phyloP scores from a whole-genome alignment of 371 early-diverging fungal species.

The Haplosporangium sp. region DNA sequence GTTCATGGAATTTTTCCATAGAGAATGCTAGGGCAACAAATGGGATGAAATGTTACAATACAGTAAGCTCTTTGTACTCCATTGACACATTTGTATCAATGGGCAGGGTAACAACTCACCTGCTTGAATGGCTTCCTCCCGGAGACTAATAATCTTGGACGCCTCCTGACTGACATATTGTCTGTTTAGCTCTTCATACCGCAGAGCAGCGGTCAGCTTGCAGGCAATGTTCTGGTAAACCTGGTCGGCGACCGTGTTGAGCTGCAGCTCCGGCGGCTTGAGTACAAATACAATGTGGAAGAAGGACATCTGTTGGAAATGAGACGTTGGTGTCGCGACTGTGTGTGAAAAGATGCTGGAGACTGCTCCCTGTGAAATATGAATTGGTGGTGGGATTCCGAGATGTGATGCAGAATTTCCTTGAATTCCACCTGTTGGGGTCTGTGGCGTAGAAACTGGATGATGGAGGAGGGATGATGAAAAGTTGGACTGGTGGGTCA shows the following conservation, averaged over 20 bases:
- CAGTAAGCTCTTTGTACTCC: no score
- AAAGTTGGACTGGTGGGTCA: slow-evolving; percentile 26
- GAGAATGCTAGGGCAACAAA: slow-evolving; percentile 19
- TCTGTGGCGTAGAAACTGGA: slow-evolving; percentile 48
- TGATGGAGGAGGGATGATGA: slow-evolving; percentile 36
- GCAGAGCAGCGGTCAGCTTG: slow-evolving; percentile 78
- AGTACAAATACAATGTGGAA: slow-evolving; percentile 88
- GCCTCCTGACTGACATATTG: slow-evolving; percentile 83
- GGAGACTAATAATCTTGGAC: slow-evolving; percentile 74
- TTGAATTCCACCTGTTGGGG: slow-evolving; percentile 35
- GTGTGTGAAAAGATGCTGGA: slow-evolving; percentile 18
- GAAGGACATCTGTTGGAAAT: slow-evolving; percentile 70
- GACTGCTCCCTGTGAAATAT: slow-evolving; percentile 21
- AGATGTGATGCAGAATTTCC: slow-evolving; percentile 16
- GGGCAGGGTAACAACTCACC: slow-evolving; percentile 20
- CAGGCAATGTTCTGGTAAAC: slow-evolving; percentile 80
- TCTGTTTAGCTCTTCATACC: slow-evolving; percentile 85
- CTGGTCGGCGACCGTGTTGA: slow-evolving; percentile 70
- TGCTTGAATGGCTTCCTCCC: slow-evolving; percentile 68
- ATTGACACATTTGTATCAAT: no score
- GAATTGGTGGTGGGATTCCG: slow-evolving; percentile 35
- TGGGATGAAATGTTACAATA: neutral
- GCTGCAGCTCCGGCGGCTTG: slow-evolving; percentile 66
- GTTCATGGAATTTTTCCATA: slow-evolving; percentile 40
- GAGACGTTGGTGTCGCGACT: slow-evolving; percentile 31